Evolutionary conservation across 306 rosid species (phyloP), one percentile per base, ranked within the genome.

Genomic region (Corylus avellana): DNA sequence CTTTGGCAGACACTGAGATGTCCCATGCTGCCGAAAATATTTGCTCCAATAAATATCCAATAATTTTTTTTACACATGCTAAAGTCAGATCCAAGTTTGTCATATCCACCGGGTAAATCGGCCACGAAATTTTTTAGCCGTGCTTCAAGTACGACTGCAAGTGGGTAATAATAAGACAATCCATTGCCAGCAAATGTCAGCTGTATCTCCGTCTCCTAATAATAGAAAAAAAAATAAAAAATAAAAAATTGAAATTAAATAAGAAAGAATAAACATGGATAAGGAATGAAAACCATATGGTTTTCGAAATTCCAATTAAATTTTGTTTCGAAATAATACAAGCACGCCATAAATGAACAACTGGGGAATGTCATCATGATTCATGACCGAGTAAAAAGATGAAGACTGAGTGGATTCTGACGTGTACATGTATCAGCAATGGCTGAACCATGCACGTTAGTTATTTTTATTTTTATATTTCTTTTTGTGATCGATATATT

Each of bases 371-470:
- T 20, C 4, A 58, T n/a, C 5, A n/a, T 56, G 8, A 56, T 39
- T 3, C 44, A 4, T 42, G 46, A 42, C 46, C 7, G 46, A 7
- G 44, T 5, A 5, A 7, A 9, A 0, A 42, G 10, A 13, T 61
- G 9, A 12, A 12, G 42, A 29, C 69, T 42, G 5, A 1, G 2
- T 27, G 39, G 69, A 8, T 46, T 70, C 75, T 66, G 70, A 70
- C 72, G 76, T 57, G 81, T 69, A 70, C 50, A 39, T 48, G 76
- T 1, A 56, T 69, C 81, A 78, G 81, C 81, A 2, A 42, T 44
- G 20, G 72, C 49, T 7, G 17, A 66, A 66, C 22, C 72, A 66
- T 39, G 72, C 72, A 66, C 49, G 50, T 37, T 39, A 17, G 3
- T 3, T 66, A 11, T 35, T 35, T 27, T 12, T 32, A 39, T 35